Evolutionary conservation across 2,329 filamentous ascomycete genomes (phyloP), one percentile per base, ranked within the genome.

Genomic region (Epichloe sylvatica): DNA sequence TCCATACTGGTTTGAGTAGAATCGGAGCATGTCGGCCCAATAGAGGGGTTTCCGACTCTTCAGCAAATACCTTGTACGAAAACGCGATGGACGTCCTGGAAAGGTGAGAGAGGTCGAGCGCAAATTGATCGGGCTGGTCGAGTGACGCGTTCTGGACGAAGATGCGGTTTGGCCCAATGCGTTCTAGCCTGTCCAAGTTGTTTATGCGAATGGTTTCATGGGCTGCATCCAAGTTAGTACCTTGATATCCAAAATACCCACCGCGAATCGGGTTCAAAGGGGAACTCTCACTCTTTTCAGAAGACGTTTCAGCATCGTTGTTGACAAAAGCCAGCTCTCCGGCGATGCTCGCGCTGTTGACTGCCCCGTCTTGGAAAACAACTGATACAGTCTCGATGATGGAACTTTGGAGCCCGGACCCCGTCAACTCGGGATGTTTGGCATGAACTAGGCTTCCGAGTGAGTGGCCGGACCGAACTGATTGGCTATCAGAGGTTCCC

Each of bases 311-410:
- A 50, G 69, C 60, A 19, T 71, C 61, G 54, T 92, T 92, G 64
- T 90, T 90, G 21, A 83, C 80, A 55, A 98, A 78, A 3, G 91
- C 92, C 56, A 98, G 81, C 68, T 98, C 91, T 51, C 92, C 92
- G 42, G 83, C 80, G 21, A 96, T 79, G 51, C 83, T 84, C 13
- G 83, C 81, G 45, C 80, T 82, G 54, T 79, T 85, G 11, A 90
- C 68, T 12, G 72, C 72, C 8, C 86, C 86, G 35, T 83, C 77
- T 50, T 90, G 83, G 62, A 96, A 94, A 48, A 80, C 80, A 13
- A 86, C 86, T 53, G 81, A 92, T n/a, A 97, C 80, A 0, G 85
- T 92, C 65, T 98, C 92, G 46, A 97, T 84, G 49, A 97, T 77
- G 13, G 91, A 97, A 3, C 86, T 81, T 64, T 88, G 92, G 5